Conservation (phyloP, 2,329 filamentous ascomycete species). For the Trichoderma afroharzianum region DNA sequence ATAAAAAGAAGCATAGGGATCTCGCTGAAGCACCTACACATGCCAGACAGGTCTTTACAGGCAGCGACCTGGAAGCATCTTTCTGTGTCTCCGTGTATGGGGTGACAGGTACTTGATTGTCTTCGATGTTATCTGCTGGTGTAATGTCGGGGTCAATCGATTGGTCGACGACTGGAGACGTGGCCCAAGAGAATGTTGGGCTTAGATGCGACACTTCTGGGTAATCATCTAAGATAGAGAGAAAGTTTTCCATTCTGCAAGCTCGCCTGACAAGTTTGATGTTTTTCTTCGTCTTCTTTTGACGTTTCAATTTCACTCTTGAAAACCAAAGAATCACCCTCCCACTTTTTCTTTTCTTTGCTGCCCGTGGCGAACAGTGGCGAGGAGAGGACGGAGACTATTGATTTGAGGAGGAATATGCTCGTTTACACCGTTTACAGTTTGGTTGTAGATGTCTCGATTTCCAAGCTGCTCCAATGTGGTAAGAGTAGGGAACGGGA, state of each 20-base stretch:
- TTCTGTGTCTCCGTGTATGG: not conserved
- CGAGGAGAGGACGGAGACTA: not conserved
- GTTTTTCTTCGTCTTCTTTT: not conserved
- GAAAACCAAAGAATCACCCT: not conserved
- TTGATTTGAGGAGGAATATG: not conserved
- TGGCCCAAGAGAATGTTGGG: not conserved
- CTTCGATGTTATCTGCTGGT: not conserved
- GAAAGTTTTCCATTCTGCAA: not conserved
- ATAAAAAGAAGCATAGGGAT: not conserved
- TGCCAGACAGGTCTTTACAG: not conserved
- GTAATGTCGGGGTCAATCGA: not conserved
- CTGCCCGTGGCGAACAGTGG: not conserved
- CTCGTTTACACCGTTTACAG: not conserved
- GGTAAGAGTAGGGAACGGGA: not conserved
- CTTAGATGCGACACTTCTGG: not conserved
- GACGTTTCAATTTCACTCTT: not conserved
- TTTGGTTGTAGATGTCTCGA: not conserved
- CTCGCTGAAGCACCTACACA: not conserved
- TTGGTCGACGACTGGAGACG: not conserved
- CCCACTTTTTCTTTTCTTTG: not conserved
- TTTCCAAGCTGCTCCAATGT: not conserved
- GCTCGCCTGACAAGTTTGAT: not conserved
- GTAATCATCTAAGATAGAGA: not conserved
- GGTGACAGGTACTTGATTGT: not conserved
- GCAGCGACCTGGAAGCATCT: not conserved